A percentile compares a stretch with the other conserved stretches of the same genome.
Conservation (phyloP, 257 asterid species). For the Solanum tacnaense region DNA sequence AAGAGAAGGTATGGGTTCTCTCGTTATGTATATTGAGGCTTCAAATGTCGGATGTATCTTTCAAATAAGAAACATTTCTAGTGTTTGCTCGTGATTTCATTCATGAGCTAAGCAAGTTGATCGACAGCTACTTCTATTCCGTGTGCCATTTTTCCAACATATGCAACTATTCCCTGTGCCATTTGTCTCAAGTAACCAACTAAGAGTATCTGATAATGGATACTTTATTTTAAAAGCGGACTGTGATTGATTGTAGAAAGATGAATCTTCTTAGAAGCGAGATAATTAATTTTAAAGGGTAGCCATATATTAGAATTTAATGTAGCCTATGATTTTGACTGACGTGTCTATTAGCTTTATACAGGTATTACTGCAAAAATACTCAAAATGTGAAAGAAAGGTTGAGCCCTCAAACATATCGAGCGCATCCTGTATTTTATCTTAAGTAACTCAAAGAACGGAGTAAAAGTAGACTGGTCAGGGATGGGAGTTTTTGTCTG, state of each 20-base stretch:
- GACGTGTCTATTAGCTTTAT: not conserved
- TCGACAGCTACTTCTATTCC: not conserved
- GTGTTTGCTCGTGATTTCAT: not conserved
- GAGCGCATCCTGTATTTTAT: not conserved
- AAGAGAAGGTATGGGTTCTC: slow-evolving; percentile 43
- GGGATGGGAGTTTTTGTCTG: not conserved
- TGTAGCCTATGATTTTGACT: not conserved
- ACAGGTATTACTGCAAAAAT: not conserved
- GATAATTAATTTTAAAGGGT: not conserved
- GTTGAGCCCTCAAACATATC: too few species aligned
- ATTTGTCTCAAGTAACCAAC: not conserved
- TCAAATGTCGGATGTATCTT: not conserved
- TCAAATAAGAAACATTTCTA: not conserved
- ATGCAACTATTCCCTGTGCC: not conserved
- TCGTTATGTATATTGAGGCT: not conserved
- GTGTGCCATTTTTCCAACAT: not conserved
- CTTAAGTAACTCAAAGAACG: not conserved
- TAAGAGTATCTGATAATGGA: not conserved
- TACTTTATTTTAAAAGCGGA: not conserved
- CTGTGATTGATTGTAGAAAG: not conserved
- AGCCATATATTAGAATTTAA: not conserved
- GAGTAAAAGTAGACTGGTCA: not conserved
- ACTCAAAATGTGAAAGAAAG: too few species aligned
- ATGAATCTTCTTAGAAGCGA: not conserved
- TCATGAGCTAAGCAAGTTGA: not conserved